Percentiles rank a stretch among this genome's conserved stretches.
Evolutionary conservation across 306 rosid genomes (phyloP).

Genomic region (Erythrophleum fordii): DNA sequence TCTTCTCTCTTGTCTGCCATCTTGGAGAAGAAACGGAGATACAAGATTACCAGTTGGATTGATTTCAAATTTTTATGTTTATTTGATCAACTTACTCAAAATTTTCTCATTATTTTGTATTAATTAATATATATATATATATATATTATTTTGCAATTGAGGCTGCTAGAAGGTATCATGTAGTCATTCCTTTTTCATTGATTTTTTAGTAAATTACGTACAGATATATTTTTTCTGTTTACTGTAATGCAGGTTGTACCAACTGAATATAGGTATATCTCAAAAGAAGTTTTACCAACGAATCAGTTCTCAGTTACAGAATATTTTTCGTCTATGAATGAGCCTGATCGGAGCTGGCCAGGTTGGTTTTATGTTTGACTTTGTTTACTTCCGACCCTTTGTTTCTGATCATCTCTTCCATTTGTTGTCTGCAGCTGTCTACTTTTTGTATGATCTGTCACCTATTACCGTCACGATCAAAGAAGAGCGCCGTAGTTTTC

Average conservation of each 20-base stretch:
- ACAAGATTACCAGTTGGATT: neutral
- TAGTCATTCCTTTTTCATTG: neutral
- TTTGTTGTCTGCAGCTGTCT: constrained; percentile 77
- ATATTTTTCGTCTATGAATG: constrained; percentile 83
- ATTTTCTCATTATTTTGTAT: neutral
- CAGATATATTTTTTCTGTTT: neutral
- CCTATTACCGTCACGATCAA: constrained; percentile 96
- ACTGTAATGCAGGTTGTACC: constrained; percentile 83
- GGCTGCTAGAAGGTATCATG: neutral
- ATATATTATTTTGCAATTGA: neutral
- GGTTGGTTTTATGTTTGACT: constrained; percentile 55
- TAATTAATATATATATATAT: neutral
- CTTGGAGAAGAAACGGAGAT: neutral
- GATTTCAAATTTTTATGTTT: neutral
- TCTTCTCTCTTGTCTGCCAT: neutral
- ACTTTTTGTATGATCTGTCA: constrained; percentile 96
- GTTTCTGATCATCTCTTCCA: constrained; percentile 33
- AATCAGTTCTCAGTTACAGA: constrained; percentile 98
- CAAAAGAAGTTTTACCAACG: constrained; percentile 89
- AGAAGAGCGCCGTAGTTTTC: constrained; percentile 97
- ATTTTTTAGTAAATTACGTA: neutral
- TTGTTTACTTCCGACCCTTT: constrained; percentile 21
- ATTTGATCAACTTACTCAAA: neutral
- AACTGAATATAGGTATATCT: constrained; percentile 85
- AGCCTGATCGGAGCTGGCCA: constrained; percentile 90